Percentiles rank a stretch among this genome's conserved stretches.
Conservation (phyloP, 2,329 filamentous ascomycete genomes). For the Geosmithia putterillii region DNA sequence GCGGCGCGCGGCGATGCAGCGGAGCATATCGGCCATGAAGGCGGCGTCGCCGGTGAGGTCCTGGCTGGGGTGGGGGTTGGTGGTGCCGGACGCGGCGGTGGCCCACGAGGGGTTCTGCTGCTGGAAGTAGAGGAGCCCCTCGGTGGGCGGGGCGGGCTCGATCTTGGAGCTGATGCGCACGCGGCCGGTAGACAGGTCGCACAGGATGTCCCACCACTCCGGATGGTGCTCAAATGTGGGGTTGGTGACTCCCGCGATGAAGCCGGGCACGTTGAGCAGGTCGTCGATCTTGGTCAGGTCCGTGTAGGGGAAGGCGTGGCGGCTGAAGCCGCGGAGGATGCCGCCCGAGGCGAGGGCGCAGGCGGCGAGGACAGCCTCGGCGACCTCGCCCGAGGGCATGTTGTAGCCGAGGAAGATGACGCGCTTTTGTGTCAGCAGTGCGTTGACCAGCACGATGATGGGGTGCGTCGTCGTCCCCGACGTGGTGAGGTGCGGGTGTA, state of each 20-base stretch:
- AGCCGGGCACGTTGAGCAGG: conserved; percentile 86
- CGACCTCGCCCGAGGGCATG: conserved; percentile 87
- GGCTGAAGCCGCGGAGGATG: conserved; percentile 82
- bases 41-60: conserved; percentile 77
- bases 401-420: conserved; percentile 95
- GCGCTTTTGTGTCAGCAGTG: conserved; percentile 88
- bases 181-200: conserved; percentile 80
- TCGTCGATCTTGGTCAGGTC: conserved; percentile 97
- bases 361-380: conserved; percentile 94
- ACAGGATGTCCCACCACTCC: conserved; percentile 97
- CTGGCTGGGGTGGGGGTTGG: conserved; percentile 21
- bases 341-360: conserved; percentile 90
- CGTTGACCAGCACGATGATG: conserved; percentile 89
- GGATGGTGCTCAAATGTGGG: conserved; percentile 89
- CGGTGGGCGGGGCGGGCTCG: conserved; percentile 67
- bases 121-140: conserved; percentile 79
- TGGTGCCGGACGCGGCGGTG: conserved; percentile 29
- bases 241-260: conserved; percentile 96
- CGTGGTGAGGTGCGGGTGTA: conserved; percentile 88
- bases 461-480: conserved; percentile 84
- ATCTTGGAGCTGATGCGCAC: conserved; percentile 91
- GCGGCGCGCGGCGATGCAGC: conserved; percentile 73
- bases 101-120: conserved; percentile 56
- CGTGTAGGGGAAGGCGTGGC: conserved; percentile 95
- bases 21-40: conserved; percentile 79